Conservation (phyloP, 106 monocot species). For the Alisma plantagoaquatica region DNA sequence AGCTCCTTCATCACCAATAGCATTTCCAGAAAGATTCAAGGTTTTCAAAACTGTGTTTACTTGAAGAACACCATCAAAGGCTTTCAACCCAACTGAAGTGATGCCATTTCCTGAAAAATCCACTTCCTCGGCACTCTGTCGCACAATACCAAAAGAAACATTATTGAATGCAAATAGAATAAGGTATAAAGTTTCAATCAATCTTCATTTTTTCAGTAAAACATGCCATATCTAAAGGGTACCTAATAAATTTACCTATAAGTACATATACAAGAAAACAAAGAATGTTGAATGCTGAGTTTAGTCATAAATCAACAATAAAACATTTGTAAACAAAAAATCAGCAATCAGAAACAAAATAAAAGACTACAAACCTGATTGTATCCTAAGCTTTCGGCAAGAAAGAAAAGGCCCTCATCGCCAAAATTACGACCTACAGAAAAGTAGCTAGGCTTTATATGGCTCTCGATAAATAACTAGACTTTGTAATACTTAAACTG, state of each 20-base stretch:
- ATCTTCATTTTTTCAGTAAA: too few species aligned
- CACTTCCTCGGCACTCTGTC: slow-evolving; percentile 91
- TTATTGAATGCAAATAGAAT: too few species aligned
- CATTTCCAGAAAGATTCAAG: slow-evolving; percentile 94
- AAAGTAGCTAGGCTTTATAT: too few species aligned
- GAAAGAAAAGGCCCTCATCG: slow-evolving; percentile 93
- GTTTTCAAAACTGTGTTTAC: slow-evolving; percentile 63
- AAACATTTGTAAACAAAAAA: background rate
- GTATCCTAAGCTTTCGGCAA: slow-evolving; percentile 89
- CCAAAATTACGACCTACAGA: slow-evolving; percentile 85
- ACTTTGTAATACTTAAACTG: too few species aligned
- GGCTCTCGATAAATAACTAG: too few species aligned
- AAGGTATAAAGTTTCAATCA: too few species aligned
- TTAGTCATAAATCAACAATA: background rate
- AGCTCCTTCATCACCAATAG: slow-evolving; percentile 93
- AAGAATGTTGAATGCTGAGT: background rate
- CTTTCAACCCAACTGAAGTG: slow-evolving; percentile 78
- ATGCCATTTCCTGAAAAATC: slow-evolving; percentile 97
- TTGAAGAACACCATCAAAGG: slow-evolving; percentile 97
- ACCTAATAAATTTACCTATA: background rate
- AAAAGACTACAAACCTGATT: slow-evolving; percentile 64
- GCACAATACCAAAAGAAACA: too few species aligned
- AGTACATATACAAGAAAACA: background rate
- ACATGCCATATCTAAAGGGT: too few species aligned
- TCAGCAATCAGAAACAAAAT: background rate